Base-by-base conservation (phyloP, 2,329 filamentous ascomycete genomes). In the Trichoderma sp. region DNA sequence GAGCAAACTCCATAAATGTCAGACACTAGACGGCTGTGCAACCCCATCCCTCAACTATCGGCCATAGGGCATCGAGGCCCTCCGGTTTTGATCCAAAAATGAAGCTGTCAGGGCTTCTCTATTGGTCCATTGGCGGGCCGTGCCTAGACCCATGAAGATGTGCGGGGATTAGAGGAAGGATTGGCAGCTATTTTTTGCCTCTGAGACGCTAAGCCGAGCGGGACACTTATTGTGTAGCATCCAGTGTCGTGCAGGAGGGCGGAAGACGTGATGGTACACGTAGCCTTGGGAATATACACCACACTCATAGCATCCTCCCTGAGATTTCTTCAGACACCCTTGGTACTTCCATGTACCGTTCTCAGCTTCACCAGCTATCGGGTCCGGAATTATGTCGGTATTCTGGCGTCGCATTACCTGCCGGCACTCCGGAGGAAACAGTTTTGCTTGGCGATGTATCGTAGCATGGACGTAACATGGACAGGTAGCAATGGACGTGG, bases 161-260 rank as follows among this genome's bases (percentile, higher is more conserved):
- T 50, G 55, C 66, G 63, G 63, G 64, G 64, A 39, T 20, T 53
- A 53, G n/a, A 23, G 47, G 47, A 36, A 32, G 34, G 53, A 68
- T 59, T 68, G 65, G 67, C 57, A 62, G 57, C 57, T 57, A 69
- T 28, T 69, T 69, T 62, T 69, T 69, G 67, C 57, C 67, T 69
- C 67, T 57, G 67, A 69, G 67, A 32, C 57, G 39, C 67, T 69
- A 69, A 36, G 39, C 55, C 11, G 23, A 13, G 50, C 13, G 13
- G 17, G 26, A 32, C 43, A 9, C 15, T 12, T 8, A 17, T 36
- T 34, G 12, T 59, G 32, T 59, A n/a, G 9, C 47, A 47, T 20
- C 9, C 55, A 47, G 23, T 32, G 55, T 50, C 55, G 28, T 59
- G 36, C 26, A 34, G 57, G 17, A 12, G 30, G n/a, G 36, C 7